These are phyloP conservation scores for Echinochloa phyllopogon DNA, from an alignment of 176 grass and related monocot species.

Conservation along the genomic window DNA sequence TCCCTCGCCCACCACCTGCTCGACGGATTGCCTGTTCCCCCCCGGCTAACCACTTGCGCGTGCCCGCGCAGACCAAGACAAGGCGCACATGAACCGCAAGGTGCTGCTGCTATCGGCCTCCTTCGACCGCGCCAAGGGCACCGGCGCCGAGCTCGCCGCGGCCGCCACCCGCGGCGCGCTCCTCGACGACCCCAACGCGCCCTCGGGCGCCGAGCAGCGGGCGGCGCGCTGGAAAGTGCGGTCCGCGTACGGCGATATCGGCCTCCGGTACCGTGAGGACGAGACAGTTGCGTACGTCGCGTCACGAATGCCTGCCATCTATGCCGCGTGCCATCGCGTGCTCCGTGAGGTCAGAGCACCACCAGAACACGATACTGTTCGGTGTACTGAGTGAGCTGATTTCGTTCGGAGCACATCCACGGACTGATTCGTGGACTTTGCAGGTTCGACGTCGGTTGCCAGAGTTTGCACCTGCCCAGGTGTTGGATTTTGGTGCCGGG, in stretches of 20 bases:
- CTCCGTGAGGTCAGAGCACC: constrained; percentile 70
- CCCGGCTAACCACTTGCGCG: background rate
- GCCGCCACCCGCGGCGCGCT: constrained; percentile 57
- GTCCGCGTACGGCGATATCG: constrained; percentile 80
- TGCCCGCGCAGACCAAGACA: constrained; percentile 54
- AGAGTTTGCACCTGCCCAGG: constrained; percentile 73
- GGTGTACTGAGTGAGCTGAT: background rate
- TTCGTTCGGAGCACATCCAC: background rate
- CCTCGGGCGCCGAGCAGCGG: constrained; percentile 47
- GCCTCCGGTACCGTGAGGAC: constrained; percentile 72
- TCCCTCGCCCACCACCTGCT: constrained; percentile 43
- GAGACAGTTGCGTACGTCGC: constrained; percentile 90
- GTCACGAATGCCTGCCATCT: constrained; percentile 89
- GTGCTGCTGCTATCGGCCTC: constrained; percentile 72
- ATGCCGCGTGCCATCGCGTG: constrained; percentile 81
- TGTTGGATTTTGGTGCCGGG: constrained; percentile 91
- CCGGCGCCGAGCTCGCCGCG: constrained; percentile 66
- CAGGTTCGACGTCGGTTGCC: constrained; percentile 76
- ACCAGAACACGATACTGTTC: background rate
- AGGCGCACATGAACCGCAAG: constrained; percentile 80
- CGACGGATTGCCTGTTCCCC: constrained; percentile 28
- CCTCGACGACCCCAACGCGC: constrained; percentile 63
- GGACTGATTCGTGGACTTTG: constrained; percentile 16
- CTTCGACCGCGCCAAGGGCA: constrained; percentile 72
- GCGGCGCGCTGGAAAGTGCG: constrained; percentile 79